Base-by-base conservation (phyloP, 148 eudicot species). In the Fagopyrum homotropicum region DNA sequence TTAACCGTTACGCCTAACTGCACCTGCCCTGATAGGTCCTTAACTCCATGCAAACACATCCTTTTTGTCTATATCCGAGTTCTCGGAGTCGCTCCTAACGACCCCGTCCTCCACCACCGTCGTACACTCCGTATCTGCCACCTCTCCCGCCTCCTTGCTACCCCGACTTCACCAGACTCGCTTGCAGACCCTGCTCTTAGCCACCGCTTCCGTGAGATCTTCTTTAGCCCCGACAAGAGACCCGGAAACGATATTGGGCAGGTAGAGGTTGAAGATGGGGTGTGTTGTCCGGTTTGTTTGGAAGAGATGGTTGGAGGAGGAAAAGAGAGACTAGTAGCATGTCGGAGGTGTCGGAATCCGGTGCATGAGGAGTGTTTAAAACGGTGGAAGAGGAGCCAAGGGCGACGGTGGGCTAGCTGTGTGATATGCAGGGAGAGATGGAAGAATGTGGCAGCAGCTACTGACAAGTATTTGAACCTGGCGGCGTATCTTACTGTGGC, bases 371-470 rank as follows among this genome's bases (percentile, higher is more conserved):
- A 87, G 52, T 94, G 98, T 55, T 80, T 94, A 73, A 30, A 83
- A 88, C 77, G 83, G 1, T 94, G 98, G 98, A 94, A 90, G 83
- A 84, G 87, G 68, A 83, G 83, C 74, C 85, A 84, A 43, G 73
- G 91, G 55, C 82, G 93, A 55, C 82, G 97, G 72, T 78, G 88
- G 2, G 73, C 83, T 0, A 91, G 88, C 11, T 94, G 98, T 70
- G 98, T 94, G 68, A 85, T 94, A 4, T 94, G 98, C 69, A 82
- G 98, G 63, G 88, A 97, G n/a, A 81, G 87, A 76, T 92, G 98
- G 95, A 82, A 85, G 22, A 74, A 81, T 48, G 55, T 79, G 9
- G 76, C 80, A 0, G 44, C 69, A 10, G 84, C 86, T 7, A 84
- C 82, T 57, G 90, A 86, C 15, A 83, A 77, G 79, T 92, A 92